phyloP scores from a whole-genome alignment of 345 rosid genomes.

The Diplotaxis tenuifolia region DNA sequence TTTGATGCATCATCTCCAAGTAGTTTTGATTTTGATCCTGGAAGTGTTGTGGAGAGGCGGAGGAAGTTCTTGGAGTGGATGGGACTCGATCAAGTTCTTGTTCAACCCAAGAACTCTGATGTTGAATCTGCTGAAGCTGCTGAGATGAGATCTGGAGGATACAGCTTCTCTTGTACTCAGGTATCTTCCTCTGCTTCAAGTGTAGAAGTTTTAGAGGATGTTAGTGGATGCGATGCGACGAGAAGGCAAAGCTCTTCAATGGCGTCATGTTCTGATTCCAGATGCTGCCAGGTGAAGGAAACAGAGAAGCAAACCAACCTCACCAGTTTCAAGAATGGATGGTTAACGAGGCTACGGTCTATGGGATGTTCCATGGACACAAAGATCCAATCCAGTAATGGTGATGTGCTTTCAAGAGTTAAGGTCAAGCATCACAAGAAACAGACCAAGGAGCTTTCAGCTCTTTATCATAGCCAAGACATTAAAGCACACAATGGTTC shows the following conservation, averaged over 20 bases:
- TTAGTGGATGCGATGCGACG: conserved; percentile 24
- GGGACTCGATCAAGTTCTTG: conserved; percentile 38
- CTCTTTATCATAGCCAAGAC: conserved; percentile 68
- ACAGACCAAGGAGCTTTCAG: conserved; percentile 66
- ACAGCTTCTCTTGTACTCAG: conserved; percentile 37
- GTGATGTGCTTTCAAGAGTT: conserved; percentile 46
- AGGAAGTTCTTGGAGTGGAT: conserved; percentile 51
- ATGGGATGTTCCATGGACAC: conserved; percentile 52
- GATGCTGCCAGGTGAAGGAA: conserved; percentile 29
- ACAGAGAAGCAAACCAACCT: conserved; percentile 34
- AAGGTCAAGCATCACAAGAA: conserved; percentile 66
- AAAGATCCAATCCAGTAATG: conserved; percentile 31
- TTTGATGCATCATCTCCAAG: conserved; percentile 55
- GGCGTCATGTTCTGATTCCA: conserved; percentile 41
- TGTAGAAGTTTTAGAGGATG: conserved; percentile 39
- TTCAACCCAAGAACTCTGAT: not conserved
- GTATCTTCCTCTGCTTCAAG: conserved; percentile 42
- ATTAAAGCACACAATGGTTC: conserved; percentile 72
- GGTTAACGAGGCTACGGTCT: conserved; percentile 64
- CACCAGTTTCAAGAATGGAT: conserved; percentile 50
- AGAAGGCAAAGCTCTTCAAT: conserved; percentile 40
- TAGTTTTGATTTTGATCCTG: conserved; percentile 31
- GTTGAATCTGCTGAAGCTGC: conserved; percentile 46
- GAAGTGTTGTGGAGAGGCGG: conserved; percentile 48
- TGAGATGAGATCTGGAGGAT: conserved; percentile 45